Base-by-base conservation (phyloP, 495 filamentous ascomycete genomes). In the Aspergillus taichungensis region DNA sequence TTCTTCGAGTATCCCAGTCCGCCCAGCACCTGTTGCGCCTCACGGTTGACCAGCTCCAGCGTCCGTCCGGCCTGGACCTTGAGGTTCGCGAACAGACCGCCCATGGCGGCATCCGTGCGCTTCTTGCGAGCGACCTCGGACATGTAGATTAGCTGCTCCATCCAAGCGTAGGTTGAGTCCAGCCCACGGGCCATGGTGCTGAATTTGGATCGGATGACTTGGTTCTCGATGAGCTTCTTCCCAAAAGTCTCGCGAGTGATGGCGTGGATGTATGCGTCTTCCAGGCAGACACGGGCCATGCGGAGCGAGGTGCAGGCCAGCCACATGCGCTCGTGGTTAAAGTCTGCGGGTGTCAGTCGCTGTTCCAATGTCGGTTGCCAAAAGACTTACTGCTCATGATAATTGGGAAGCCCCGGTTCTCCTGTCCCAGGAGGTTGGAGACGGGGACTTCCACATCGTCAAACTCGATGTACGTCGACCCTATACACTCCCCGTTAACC, bases 21-120 rank as follows among this genome's bases (percentile, higher is more conserved):
- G 13, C 75, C 74, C 54, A 78, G 62, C 10, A 77, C 61, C 50
- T 78, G 75, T 63, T 77, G 74, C 0, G 74, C 66, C 49, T 78
- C 75, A 5, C 75, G 54, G 36, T 64, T 67, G 8, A 68, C 68
- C 52, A 62, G 61, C 55, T 79, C 76, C 27, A 77, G 44, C 11
- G 69, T 64, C 13, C 62, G 61, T 0, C 68, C 73, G 3, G 68
- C 72, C 34, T 65, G 56, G 2, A 77, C 73, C 54, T 78, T 79
- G 12, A 61, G 47, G 10, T 55, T 57, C 4, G 56, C 59, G 18
- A 57, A 55, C 51, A 66, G 49, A 0, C 65, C 64, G 6, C 64
- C 63, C 46, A 68, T 62, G 27, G 46, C 59, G 6, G 57, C 56
- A n/a, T 47, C 51, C 10, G 37, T 30, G 5, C 49, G 46, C 12